A percentile compares a stretch with the other conserved stretches of the same genome.
These are phyloP conservation scores for Vitis hybrid DNA, from an alignment of 177 flowering plant species.

Conservation along the genomic window DNA sequence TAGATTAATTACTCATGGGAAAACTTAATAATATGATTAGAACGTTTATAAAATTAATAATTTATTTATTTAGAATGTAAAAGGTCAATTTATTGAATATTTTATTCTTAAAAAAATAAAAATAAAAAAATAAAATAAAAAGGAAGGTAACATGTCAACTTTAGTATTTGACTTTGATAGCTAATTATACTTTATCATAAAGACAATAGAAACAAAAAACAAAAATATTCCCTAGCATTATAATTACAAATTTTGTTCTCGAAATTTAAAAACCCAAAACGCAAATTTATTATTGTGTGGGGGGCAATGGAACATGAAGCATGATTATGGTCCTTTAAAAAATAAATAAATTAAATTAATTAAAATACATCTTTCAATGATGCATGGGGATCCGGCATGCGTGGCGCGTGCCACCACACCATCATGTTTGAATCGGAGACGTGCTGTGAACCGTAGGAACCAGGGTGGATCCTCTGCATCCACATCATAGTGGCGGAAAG, in stretches of 20 bases:
- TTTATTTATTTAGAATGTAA: too few relatives aligned
- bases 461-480: neutral
- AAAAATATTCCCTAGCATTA: too few relatives aligned
- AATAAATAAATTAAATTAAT: neutral
- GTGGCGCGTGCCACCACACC: conserved; percentile 19
- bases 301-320: conserved; percentile 5
- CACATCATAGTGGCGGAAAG: too few relatives aligned
- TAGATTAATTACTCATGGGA: too few relatives aligned
- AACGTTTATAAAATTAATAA: too few relatives aligned
- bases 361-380: conserved; percentile 9
- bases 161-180: too few relatives aligned
- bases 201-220: neutral
- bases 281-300: conserved; percentile 10
- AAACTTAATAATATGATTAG: too few relatives aligned
- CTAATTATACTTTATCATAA: neutral
- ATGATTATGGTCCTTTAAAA: conserved; percentile 13
- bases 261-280: neutral
- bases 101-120: too few relatives aligned
- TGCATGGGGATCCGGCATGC: conserved; percentile 22
- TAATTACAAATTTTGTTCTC: too few relatives aligned
- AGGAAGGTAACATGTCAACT: too few relatives aligned
- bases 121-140: too few relatives aligned
- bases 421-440: conserved; percentile 11
- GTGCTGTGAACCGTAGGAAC: neutral
- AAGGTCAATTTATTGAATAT: too few relatives aligned